A percentile compares a stretch with the other conserved stretches of the same genome.
Evolutionary conservation across 2,329 filamentous ascomycete genomes (phyloP).

Genomic region (Fusarium torreyae): DNA sequence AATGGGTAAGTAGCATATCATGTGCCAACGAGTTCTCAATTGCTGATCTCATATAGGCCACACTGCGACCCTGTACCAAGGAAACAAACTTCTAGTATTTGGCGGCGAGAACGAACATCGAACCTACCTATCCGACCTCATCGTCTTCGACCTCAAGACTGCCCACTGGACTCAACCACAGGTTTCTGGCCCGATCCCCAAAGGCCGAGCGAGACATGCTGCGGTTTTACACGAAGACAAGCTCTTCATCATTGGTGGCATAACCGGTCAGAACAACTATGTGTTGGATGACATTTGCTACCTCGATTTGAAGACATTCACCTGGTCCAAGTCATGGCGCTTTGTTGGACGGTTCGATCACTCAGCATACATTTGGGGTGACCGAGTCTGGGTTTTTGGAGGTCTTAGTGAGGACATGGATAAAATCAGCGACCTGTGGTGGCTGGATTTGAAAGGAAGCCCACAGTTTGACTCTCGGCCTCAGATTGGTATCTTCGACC

Average conservation of each 20-base stretch:
- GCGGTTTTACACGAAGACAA: slow-evolving; percentile 97
- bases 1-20: slow-evolving; percentile 78
- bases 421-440: slow-evolving; percentile 95
- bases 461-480: slow-evolving; percentile 85
- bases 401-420: slow-evolving; percentile 97
- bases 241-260: slow-evolving; percentile 94
- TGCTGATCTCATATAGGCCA: slow-evolving; percentile 73
- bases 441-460: slow-evolving; percentile 93
- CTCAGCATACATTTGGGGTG: slow-evolving; percentile 91
- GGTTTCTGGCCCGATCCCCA: slow-evolving; percentile 86
- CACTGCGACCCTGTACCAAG: slow-evolving; percentile 93
- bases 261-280: slow-evolving; percentile 91
- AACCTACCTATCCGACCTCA: slow-evolving; percentile 94
- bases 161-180: slow-evolving; percentile 96
- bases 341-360: slow-evolving; percentile 97
- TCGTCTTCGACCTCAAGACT: slow-evolving; percentile 94
- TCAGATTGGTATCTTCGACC: slow-evolving; percentile 67
- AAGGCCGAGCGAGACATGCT: slow-evolving; percentile 92
- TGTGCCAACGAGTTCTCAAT: slow-evolving; percentile 2
- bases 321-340: slow-evolving; percentile 96
- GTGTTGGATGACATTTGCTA: slow-evolving; percentile 98
- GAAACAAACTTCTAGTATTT: slow-evolving; percentile 95
- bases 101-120: slow-evolving; percentile 98
- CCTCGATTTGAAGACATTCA: slow-evolving; percentile 96
- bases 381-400: slow-evolving; percentile 96